These are phyloP conservation scores for Cordyceps javanica DNA, from an alignment of 2,329 filamentous ascomycete genomes.

Conservation along the genomic window DNA sequence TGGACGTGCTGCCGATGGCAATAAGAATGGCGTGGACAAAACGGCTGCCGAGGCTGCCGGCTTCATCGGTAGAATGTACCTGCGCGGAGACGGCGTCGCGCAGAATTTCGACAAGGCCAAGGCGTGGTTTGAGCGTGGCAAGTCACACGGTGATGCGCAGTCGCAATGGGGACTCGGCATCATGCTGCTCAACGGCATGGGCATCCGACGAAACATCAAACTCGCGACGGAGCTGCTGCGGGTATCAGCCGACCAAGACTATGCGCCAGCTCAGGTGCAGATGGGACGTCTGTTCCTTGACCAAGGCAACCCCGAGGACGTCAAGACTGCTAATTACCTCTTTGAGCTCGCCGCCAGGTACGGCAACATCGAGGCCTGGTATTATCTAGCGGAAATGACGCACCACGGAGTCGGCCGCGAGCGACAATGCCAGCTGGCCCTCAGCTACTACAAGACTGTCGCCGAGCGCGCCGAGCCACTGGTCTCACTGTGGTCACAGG, in stretches of 20 bases:
- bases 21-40: conserved; percentile 66
- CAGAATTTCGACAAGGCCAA: conserved; percentile 72
- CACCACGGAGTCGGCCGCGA: conserved; percentile 76
- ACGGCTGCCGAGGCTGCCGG: conserved; percentile 78
- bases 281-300: conserved; percentile 81
- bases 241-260: conserved; percentile 74
- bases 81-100: conserved; percentile 77
- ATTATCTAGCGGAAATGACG: conserved; percentile 85
- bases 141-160: conserved; percentile 68
- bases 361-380: conserved; percentile 81
- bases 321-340: conserved; percentile 73
- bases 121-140: conserved; percentile 77
- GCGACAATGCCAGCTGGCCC: conserved; percentile 68
- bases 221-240: conserved; percentile 72
- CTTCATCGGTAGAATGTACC: conserved; percentile 81
- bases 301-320: conserved; percentile 63
- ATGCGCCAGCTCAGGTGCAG: conserved; percentile 72
- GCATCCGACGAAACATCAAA: conserved; percentile 60
- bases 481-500: conserved; percentile 74
- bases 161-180: conserved; percentile 80
- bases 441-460: conserved; percentile 77
- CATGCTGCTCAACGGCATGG: conserved; percentile 76
- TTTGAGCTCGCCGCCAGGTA: conserved; percentile 82
- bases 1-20: conserved; percentile 65
- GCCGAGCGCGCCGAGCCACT: conserved; percentile 66